Conservation (phyloP, 495 filamentous ascomycete genomes). For the Aspergillus panamensis region DNA sequence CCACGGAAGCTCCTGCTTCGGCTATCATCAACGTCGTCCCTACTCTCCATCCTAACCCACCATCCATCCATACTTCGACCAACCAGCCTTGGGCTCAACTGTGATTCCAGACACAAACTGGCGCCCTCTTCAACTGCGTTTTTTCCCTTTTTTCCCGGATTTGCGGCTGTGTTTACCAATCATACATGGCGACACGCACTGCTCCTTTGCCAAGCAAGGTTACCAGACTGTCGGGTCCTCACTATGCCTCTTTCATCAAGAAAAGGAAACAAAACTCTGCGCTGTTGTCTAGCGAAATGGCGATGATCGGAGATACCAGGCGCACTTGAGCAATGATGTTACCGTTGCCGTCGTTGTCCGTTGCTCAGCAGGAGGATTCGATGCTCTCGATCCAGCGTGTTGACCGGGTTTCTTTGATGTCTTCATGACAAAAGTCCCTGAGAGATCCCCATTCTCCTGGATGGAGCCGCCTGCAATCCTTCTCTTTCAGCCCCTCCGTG, state of each 20-base stretch:
- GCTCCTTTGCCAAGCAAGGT: slow-evolving; percentile 32
- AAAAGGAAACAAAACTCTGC: slow-evolving; percentile 16
- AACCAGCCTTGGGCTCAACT: not conserved
- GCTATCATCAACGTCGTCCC: not conserved
- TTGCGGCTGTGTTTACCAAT: slow-evolving; percentile 29
- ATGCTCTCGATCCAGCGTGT: slow-evolving; percentile 8
- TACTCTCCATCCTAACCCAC: not conserved
- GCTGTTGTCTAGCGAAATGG: slow-evolving; percentile 18
- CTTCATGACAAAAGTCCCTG: slow-evolving; percentile 7
- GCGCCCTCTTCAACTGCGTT: not conserved
- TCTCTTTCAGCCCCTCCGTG: slow-evolving; percentile 4
- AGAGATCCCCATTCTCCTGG: slow-evolving; percentile 9
- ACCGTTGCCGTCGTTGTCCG: slow-evolving; percentile 9
- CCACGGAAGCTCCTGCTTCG: not conserved
- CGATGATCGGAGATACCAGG: slow-evolving; percentile 20
- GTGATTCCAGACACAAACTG: not conserved
- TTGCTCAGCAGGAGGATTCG: slow-evolving; percentile 9
- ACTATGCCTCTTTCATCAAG: slow-evolving; percentile 27
- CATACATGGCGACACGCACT: slow-evolving; percentile 31
- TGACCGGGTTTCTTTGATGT: slow-evolving; percentile 16
- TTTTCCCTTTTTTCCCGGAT: slow-evolving; percentile 1
- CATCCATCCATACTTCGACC: not conserved
- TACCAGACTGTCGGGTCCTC: slow-evolving; percentile 36
- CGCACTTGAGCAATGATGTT: slow-evolving; percentile 11
- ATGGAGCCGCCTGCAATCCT: slow-evolving; percentile 2